A percentile compares a stretch with the other conserved stretches of the same genome.
phyloP scores from a whole-genome alignment of 2,329 filamentous ascomycete genomes.

The Penicillium oxalicum region DNA sequence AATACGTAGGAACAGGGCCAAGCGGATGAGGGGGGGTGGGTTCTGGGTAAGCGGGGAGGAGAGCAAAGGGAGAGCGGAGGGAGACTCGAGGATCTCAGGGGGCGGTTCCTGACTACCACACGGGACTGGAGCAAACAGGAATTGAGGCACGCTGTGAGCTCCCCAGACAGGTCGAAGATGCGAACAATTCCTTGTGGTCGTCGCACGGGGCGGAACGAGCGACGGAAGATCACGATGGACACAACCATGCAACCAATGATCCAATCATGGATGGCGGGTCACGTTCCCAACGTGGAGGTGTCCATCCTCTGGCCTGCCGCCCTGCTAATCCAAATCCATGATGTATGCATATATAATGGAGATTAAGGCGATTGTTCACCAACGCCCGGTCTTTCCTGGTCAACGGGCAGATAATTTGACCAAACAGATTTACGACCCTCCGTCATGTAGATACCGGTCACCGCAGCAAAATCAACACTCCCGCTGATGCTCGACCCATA shows the following conservation, averaged over 20 bases:
- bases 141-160: slow-evolving; percentile 1
- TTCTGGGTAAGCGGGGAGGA: slow-evolving; percentile 6
- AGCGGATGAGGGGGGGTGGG: slow-evolving; percentile 14
- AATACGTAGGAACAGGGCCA: slow-evolving; percentile 16
- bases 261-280: slow-evolving; percentile 23
- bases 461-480: too few species aligned
- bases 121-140: slow-evolving; percentile 6
- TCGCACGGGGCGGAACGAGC: slow-evolving; percentile 5
- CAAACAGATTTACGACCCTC: too few species aligned
- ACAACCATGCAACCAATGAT: slow-evolving; percentile 2
- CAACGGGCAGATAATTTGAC: too few species aligned
- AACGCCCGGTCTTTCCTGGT: too few species aligned
- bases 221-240: slow-evolving; percentile 14
- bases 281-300: slow-evolving; percentile 13
- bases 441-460: too few species aligned
- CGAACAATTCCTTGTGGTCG: neutral
- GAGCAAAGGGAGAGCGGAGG: neutral
- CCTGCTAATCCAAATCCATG: too few species aligned
- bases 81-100: neutral
- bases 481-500: too few species aligned
- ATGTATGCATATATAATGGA: too few species aligned
- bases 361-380: too few species aligned
- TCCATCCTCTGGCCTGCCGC: too few species aligned
- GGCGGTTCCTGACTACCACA: slow-evolving; percentile 19
- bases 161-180: neutral